These are phyloP conservation scores for Aspergillus nidulans DNA, from an alignment of 495 filamentous ascomycete genomes.

Conservation along the genomic window DNA sequence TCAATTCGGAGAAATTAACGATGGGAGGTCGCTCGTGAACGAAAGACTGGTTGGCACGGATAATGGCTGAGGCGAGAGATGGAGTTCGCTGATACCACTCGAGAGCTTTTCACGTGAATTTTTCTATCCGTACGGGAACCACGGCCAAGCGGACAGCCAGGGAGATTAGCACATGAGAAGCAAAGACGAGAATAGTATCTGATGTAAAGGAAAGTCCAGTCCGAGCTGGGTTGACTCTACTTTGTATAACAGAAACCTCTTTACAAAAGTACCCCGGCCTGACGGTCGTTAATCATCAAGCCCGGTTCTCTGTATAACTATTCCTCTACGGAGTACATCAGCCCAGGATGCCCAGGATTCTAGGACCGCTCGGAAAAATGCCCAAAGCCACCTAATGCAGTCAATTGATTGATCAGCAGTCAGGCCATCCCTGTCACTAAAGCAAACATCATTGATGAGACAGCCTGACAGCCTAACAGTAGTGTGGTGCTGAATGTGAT, in stretches of 20 bases:
- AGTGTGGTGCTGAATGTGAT: neutral
- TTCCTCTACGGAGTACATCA: too few relatives aligned
- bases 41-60: neutral
- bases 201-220: neutral
- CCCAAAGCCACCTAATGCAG: neutral
- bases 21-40: neutral
- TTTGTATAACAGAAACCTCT: neutral
- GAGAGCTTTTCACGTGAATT: slow-evolving; percentile 14
- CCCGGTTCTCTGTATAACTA: neutral
- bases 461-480: too few relatives aligned
- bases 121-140: neutral
- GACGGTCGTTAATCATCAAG: neutral
- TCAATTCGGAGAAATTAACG: neutral
- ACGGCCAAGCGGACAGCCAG: neutral
- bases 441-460: neutral
- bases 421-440: neutral
- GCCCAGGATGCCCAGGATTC: neutral
- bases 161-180: neutral
- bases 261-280: neutral
- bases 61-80: neutral
- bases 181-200: neutral
- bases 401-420: neutral
- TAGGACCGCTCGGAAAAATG: neutral
- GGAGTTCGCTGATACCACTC: neutral
- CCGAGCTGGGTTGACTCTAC: neutral